Conservation (phyloP, 2,329 filamentous ascomycete genomes). For the Botrytis fabae region DNA sequence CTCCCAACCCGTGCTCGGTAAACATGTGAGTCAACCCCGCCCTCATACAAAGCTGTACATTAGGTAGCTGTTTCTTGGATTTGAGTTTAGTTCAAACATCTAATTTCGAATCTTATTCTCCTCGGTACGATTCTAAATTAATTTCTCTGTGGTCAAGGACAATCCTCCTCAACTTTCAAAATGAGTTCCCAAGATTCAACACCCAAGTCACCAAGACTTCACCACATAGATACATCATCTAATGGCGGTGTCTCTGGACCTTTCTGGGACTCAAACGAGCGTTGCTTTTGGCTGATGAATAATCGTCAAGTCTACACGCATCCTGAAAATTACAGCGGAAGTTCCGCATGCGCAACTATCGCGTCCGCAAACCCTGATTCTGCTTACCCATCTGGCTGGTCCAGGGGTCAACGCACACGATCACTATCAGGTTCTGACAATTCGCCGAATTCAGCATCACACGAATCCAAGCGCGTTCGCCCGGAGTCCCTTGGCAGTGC, state of each 20-base stretch:
- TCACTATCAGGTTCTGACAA: conserved; percentile 11
- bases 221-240: conserved; percentile 20
- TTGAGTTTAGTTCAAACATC: neutral
- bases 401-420: conserved; percentile 15
- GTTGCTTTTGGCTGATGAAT: conserved; percentile 21
- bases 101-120: neutral
- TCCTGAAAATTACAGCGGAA: conserved; percentile 17
- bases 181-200: conserved; percentile 3
- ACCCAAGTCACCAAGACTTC: neutral
- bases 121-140: neutral
- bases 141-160: neutral
- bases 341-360: conserved; percentile 23
- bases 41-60: conserved; percentile 11
- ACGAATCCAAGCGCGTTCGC: conserved; percentile 16
- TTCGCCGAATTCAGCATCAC: neutral
- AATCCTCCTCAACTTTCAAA: neutral
- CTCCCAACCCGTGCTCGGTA: neutral
- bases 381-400: conserved; percentile 19
- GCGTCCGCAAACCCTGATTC: conserved; percentile 15
- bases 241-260: conserved; percentile 17
- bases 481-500: neutral
- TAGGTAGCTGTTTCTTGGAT: conserved; percentile 2
- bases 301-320: conserved; percentile 22
- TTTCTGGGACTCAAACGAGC: conserved; percentile 16
- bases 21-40: conserved; percentile 10